phyloP scores from a whole-genome alignment of 140 eudicot species.

The Cichorium intybus region DNA sequence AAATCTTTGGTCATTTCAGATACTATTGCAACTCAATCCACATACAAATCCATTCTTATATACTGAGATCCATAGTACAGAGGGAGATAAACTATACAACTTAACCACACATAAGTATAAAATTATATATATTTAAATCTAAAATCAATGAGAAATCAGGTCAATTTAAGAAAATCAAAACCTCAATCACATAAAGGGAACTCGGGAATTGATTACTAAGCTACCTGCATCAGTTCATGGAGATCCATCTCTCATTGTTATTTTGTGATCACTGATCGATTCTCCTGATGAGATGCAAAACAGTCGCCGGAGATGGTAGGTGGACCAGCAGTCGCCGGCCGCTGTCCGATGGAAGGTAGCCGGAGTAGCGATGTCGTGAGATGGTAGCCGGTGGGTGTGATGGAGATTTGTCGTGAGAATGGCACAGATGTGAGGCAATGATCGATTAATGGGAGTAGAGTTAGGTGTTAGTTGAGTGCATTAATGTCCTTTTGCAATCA shows the following conservation, averaged over 20 bases:
- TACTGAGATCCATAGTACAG: constrained; percentile 36
- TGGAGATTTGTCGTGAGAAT: too few relatives aligned
- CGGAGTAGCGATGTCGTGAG: too few relatives aligned
- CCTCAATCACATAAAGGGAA: background rate
- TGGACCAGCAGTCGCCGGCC: too few relatives aligned
- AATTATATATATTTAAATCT: background rate
- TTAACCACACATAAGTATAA: background rate
- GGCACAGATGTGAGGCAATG: too few relatives aligned
- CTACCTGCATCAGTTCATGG: constrained; percentile 15
- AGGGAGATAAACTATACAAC: background rate
- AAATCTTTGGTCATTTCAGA: too few relatives aligned
- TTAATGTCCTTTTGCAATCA: too few relatives aligned
- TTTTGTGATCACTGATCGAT: background rate
- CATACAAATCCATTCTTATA: constrained; percentile 44
- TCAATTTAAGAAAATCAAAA: background rate
- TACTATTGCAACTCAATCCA: constrained; percentile 3
- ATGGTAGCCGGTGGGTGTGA: too few relatives aligned
- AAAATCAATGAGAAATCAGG: constrained; percentile 10
- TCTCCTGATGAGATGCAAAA: too few relatives aligned
- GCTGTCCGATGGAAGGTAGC: too few relatives aligned
- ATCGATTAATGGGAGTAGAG: too few relatives aligned
- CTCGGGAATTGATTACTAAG: background rate
- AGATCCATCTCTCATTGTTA: constrained; percentile 8
- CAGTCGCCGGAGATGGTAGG: too few relatives aligned
- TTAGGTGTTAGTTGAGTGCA: too few relatives aligned